Evolutionary conservation across 75 land plant genomes (phyloP).

Genomic region (Picea sitchensis): DNA sequence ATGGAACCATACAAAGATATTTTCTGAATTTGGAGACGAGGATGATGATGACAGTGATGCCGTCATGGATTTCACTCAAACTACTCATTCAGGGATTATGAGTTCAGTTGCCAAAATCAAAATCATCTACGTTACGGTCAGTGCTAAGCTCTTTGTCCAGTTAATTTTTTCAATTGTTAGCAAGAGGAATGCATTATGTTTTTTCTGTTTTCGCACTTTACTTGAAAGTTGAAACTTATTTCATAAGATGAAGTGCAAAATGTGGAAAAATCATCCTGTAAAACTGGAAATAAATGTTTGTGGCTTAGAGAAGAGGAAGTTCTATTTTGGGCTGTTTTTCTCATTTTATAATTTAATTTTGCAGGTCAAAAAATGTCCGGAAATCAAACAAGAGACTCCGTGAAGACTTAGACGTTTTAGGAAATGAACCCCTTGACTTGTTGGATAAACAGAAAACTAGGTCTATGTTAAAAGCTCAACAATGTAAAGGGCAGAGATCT

Average conservation of each 20-base stretch:
- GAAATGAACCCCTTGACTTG: constrained; percentile 77
- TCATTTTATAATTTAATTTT: constrained; percentile 2
- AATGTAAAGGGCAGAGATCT: constrained; percentile 29
- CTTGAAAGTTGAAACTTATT: not conserved
- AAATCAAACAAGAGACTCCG: constrained; percentile 67
- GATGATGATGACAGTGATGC: constrained; percentile 37
- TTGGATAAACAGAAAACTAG: constrained; percentile 71
- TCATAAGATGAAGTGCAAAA: not conserved
- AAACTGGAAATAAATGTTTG: not conserved
- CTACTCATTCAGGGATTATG: constrained; percentile 16
- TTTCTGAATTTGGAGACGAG: constrained; percentile 75
- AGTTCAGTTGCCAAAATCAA: constrained; percentile 22
- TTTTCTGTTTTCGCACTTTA: not conserved
- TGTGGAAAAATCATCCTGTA: not conserved
- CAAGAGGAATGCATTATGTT: not conserved
- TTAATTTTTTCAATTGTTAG: not conserved
- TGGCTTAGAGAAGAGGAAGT: not conserved
- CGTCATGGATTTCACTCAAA: constrained; percentile 20
- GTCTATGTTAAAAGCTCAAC: constrained; percentile 43
- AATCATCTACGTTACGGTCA: constrained; percentile 27
- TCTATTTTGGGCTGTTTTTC: not conserved
- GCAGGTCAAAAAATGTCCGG: constrained; percentile 49
- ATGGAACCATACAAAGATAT: constrained; percentile 94
- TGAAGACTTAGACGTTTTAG: constrained; percentile 62
- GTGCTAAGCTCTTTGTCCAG: not conserved